Conservation (phyloP, 75 land plant species). For the Ceratopteris richardii region DNA sequence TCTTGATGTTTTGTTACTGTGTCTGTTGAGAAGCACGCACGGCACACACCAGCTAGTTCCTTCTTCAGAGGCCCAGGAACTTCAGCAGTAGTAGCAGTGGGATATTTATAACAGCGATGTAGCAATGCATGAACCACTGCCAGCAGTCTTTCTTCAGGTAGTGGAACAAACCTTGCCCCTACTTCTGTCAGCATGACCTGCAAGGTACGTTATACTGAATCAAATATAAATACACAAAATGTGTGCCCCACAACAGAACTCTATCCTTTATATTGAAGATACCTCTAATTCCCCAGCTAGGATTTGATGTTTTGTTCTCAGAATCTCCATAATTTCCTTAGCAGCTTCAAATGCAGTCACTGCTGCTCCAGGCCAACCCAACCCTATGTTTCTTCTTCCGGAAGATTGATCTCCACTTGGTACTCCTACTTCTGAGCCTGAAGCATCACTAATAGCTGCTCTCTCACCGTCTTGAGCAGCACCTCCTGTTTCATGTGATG, state of each 20-base stretch:
- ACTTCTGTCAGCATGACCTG: conserved; percentile 93
- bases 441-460: conserved; percentile 32
- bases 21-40: conserved; percentile 95
- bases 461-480: conserved; percentile 72
- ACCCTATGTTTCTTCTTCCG: conserved; percentile 44
- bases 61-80: conserved; percentile 95
- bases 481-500: conserved; percentile 50
- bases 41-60: conserved; percentile 97
- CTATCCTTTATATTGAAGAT: background rate
- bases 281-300: conserved; percentile 97
- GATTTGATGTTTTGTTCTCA: conserved; percentile 87
- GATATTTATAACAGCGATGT: conserved; percentile 97
- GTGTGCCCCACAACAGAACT: too few species aligned
- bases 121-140: conserved; percentile 98
- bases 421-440: conserved; percentile 50
- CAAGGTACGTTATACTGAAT: conserved; percentile 8
- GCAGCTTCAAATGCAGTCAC: conserved; percentile 97
- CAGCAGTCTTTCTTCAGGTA: conserved; percentile 94
- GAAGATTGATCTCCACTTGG: conserved; percentile 26
- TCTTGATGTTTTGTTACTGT: conserved; percentile 96
- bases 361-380: conserved; percentile 69
- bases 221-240: too few species aligned
- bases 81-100: conserved; percentile 99
- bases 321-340: conserved; percentile 92
- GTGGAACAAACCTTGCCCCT: conserved; percentile 95